These are phyloP conservation scores for Mycena kentingensis DNA, from an alignment of 768 basidiomycete species.

Conservation along the genomic window DNA sequence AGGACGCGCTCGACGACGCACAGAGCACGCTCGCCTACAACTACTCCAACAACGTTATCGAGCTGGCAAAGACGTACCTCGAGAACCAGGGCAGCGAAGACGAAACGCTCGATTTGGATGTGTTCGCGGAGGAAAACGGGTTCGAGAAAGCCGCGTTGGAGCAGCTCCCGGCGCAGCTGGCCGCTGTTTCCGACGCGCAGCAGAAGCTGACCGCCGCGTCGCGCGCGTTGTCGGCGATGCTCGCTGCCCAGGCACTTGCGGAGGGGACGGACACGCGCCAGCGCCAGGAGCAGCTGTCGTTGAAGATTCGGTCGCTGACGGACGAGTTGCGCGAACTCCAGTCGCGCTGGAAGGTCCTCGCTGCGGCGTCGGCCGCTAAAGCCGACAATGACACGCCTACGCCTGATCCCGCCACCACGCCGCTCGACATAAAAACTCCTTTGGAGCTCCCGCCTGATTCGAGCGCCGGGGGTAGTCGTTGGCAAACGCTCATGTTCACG, in stretches of 20 bases:
- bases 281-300: slow-evolving; percentile 19
- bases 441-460: slow-evolving; percentile 11
- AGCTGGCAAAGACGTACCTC: slow-evolving; percentile 28
- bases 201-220: slow-evolving; percentile 18
- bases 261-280: slow-evolving; percentile 24
- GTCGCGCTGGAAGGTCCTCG: slow-evolving; percentile 17
- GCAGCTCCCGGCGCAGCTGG: neutral
- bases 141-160: neutral
- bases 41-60: slow-evolving; percentile 28
- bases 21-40: slow-evolving; percentile 22
- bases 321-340: slow-evolving; percentile 24
- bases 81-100: slow-evolving; percentile 12
- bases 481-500: slow-evolving; percentile 25
- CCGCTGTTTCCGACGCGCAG: slow-evolving; percentile 4
- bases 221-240: slow-evolving; percentile 21
- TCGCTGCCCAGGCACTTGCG: slow-evolving; percentile 22
- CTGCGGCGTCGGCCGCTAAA: too few species aligned
- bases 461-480: slow-evolving; percentile 28
- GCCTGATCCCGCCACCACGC: neutral
- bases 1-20: slow-evolving; percentile 13
- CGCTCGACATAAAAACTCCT: too few species aligned
- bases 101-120: too few species aligned
- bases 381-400: too few species aligned
- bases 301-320: slow-evolving; percentile 21
- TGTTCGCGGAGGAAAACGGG: slow-evolving; percentile 4